A percentile compares a stretch with the other conserved stretches of the same genome.
Conservation (phyloP, 768 basidiomycete species). For the Boletus tylopilopsis region DNA sequence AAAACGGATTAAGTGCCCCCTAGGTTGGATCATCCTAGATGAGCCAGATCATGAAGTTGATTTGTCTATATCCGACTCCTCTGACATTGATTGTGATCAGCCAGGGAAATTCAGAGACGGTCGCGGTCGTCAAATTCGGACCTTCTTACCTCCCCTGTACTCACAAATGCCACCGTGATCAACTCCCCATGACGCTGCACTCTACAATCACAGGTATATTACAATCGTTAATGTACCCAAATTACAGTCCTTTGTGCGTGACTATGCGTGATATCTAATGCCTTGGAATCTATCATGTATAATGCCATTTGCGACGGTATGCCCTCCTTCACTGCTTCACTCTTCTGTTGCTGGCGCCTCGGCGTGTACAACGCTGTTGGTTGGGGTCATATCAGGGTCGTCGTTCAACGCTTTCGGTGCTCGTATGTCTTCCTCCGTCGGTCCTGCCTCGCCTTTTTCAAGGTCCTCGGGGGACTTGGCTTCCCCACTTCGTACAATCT, state of each 20-base stretch:
- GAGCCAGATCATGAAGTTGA: too few species aligned
- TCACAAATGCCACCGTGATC: too few species aligned
- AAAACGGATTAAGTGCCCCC: not conserved
- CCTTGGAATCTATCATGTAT: not conserved
- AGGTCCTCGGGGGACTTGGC: slow-evolving; percentile 24
- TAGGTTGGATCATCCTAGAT: too few species aligned
- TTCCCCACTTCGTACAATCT: slow-evolving; percentile 38
- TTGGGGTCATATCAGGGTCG: not conserved
- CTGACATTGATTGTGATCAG: too few species aligned
- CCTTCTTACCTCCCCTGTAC: too few species aligned
- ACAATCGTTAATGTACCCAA: not conserved
- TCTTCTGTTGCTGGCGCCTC: not conserved
- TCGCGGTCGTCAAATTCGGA: too few species aligned
- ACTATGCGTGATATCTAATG: not conserved
- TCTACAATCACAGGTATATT: not conserved
- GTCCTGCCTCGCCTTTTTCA: slow-evolving; percentile 22
- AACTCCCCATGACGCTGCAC: too few species aligned
- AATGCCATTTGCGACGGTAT: not conserved
- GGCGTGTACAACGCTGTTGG: not conserved
- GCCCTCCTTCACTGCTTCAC: too few species aligned
- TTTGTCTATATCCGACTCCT: too few species aligned
- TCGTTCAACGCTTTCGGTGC: not conserved
- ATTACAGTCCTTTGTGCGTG: not conserved
- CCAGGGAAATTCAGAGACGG: too few species aligned
- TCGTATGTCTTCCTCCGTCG: not conserved